These are phyloP conservation scores for Neonectria coccinea DNA, from an alignment of 2,329 filamentous ascomycete species.

Conservation along the genomic window DNA sequence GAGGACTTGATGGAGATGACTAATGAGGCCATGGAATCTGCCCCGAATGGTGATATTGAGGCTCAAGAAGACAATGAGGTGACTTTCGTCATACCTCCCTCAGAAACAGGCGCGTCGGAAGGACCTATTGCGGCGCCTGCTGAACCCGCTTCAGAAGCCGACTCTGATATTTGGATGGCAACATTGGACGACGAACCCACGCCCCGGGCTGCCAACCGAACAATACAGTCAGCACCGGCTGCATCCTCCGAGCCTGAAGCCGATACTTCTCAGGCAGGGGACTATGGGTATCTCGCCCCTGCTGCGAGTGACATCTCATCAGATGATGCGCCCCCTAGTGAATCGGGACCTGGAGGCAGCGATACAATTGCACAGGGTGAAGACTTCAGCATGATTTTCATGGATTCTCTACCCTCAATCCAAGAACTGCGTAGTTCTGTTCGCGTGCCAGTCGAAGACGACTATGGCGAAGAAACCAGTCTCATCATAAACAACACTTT, in stretches of 20 bases:
- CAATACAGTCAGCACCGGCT: constrained; percentile 23
- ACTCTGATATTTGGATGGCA: constrained; percentile 62
- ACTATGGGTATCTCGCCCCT: constrained; percentile 46
- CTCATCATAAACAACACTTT: constrained; percentile 68
- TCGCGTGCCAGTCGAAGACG: constrained; percentile 52
- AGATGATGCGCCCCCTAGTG: constrained; percentile 45
- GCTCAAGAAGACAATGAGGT: constrained; percentile 46
- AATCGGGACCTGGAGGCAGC: constrained; percentile 42
- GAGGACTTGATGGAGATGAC: constrained; percentile 45
- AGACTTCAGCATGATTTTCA: constrained; percentile 70
- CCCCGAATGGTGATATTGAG: constrained; percentile 30
- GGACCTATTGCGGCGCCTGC: constrained; percentile 17
- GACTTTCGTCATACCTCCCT: constrained; percentile 42
- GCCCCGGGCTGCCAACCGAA: constrained; percentile 45
- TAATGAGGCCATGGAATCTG: constrained; percentile 35
- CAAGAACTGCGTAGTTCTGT: constrained; percentile 54
- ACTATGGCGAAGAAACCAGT: constrained; percentile 68
- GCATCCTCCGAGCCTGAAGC: constrained; percentile 33
- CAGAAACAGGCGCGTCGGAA: constrained; percentile 33
- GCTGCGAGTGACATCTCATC: constrained; percentile 52
- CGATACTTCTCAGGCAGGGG: constrained; percentile 36
- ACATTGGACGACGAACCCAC: constrained; percentile 55
- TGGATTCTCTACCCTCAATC: constrained; percentile 65
- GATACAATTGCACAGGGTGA: constrained; percentile 63
- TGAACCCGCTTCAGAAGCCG: constrained; percentile 45